Conservation (phyloP, 495 filamentous ascomycete species). For the Glarea lozoyensis region DNA sequence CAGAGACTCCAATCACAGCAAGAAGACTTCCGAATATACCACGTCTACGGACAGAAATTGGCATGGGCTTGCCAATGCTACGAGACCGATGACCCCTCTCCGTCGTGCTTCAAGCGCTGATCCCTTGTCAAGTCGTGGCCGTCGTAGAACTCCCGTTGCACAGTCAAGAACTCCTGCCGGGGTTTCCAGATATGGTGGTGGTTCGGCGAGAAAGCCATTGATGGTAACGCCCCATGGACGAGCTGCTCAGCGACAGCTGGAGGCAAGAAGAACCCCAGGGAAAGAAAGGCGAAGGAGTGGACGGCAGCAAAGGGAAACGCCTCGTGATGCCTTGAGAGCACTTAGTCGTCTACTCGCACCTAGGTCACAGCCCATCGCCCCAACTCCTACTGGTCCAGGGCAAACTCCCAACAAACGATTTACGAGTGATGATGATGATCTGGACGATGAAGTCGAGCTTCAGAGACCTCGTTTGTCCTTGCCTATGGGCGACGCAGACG, state of each 20-base stretch:
- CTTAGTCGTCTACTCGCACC: constrained; percentile 60
- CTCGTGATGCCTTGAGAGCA: constrained; percentile 58
- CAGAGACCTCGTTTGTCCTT: constrained; percentile 60
- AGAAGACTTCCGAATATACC: constrained; percentile 6
- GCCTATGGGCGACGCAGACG: constrained; percentile 54
- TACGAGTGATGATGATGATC: constrained; percentile 33
- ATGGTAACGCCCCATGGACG: constrained; percentile 63
- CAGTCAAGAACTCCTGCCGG: not conserved
- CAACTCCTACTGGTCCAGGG: constrained; percentile 30
- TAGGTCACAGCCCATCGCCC: constrained; percentile 44
- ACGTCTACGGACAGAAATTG: constrained; percentile 27
- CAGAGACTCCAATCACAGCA: too few relatives aligned
- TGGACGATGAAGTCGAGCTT: constrained; percentile 57
- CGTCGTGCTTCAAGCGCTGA: constrained; percentile 25
- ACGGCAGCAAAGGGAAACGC: constrained; percentile 64
- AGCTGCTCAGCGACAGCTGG: constrained; percentile 55
- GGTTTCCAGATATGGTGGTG: constrained; percentile 12
- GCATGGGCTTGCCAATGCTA: constrained; percentile 27
- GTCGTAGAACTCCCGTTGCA: constrained; percentile 14
- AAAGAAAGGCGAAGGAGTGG: constrained; percentile 57
- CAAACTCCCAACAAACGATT: not conserved
- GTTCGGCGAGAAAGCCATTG: constrained; percentile 28
- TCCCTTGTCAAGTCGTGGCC: constrained; percentile 15
- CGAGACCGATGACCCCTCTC: constrained; percentile 28
- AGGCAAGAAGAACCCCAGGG: constrained; percentile 64